phyloP scores from a whole-genome alignment of 2,329 filamentous ascomycete species.

The Beauveria sp. region DNA sequence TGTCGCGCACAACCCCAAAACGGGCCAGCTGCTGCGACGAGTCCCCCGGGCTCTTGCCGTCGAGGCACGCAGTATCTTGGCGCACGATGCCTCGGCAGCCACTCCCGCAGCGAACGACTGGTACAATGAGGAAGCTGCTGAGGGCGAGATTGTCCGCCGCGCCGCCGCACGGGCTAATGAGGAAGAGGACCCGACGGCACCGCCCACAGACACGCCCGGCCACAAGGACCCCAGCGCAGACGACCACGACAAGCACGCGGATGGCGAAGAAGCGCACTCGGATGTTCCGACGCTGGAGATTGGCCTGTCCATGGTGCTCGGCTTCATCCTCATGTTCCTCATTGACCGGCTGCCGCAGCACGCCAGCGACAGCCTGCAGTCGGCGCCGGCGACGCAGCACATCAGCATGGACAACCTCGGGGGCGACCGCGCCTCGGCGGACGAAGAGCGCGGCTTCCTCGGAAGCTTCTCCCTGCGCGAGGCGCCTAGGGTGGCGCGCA shows the following conservation, averaged over 20 bases:
- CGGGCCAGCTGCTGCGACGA: conserved; percentile 24
- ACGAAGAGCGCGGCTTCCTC: conserved; percentile 51
- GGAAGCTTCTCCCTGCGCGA: conserved; percentile 43
- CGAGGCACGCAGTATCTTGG: conserved; percentile 18
- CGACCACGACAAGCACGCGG: conserved; percentile 21
- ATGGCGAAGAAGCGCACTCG: conserved; percentile 26
- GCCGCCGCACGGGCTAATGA: conserved; percentile 13
- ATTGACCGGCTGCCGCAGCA: conserved; percentile 80
- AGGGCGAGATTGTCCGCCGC: not conserved
- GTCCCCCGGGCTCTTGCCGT: conserved; percentile 23
- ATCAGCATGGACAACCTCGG: conserved; percentile 82
- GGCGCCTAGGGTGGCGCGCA: conserved; percentile 50
- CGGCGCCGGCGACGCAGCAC: conserved; percentile 64
- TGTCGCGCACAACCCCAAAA: conserved; percentile 29
- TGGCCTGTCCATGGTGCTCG: conserved; percentile 75
- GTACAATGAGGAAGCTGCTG: not conserved
- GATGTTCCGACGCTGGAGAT: conserved; percentile 66
- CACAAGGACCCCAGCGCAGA: conserved; percentile 10
- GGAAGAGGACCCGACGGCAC: conserved; percentile 8
- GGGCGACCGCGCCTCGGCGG: conserved; percentile 40
- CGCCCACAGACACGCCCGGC: conserved; percentile 18
- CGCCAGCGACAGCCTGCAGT: conserved; percentile 56
- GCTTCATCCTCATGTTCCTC: conserved; percentile 95
- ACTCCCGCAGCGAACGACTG: not conserved
- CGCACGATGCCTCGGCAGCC: not conserved